These are phyloP conservation scores for Pseudodiploospora longispora DNA, from an alignment of 2,329 filamentous ascomycete species.

Conservation along the genomic window DNA sequence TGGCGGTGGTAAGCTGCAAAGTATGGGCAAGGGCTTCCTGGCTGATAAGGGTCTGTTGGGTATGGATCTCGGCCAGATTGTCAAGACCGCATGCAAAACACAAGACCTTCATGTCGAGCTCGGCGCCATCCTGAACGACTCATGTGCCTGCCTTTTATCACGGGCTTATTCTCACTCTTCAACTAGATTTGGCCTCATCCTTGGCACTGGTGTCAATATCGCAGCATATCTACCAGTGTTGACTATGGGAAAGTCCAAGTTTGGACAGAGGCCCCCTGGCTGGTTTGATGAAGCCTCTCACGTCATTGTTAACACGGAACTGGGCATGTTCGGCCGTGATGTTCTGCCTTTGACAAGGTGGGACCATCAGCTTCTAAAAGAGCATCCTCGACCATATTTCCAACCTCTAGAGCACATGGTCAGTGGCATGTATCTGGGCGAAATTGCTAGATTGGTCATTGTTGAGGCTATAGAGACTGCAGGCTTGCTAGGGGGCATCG, in stretches of 20 bases:
- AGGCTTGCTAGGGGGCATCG: conserved; percentile 46
- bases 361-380: conserved; percentile 45
- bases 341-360: conserved; percentile 54
- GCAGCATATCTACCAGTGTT: conserved; percentile 55
- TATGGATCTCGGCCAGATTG: conserved; percentile 51
- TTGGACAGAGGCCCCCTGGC: conserved; percentile 42
- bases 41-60: conserved; percentile 50
- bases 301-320: conserved; percentile 59
- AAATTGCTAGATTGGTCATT: conserved; percentile 51
- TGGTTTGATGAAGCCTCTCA: conserved; percentile 54
- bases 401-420: conserved; percentile 56
- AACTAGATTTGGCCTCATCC: conserved; percentile 56
- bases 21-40: conserved; percentile 60
- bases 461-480: conserved; percentile 49
- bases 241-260: conserved; percentile 47
- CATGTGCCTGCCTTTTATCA: conserved; percentile 57
- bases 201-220: conserved; percentile 61
- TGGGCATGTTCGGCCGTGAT: conserved; percentile 57
- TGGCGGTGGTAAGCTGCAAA: conserved; percentile 48
- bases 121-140: conserved; percentile 58
- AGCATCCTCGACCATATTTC: conserved; percentile 49
- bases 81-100: conserved; percentile 44
- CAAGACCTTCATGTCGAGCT: conserved; percentile 47
- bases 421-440: conserved; percentile 59
- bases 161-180: conserved; percentile 51